A percentile compares a stretch with the other conserved stretches of the same genome.
Evolutionary conservation across 805 yeast genomes (phyloP).

Genomic region (Priceomyces haplophilus): DNA sequence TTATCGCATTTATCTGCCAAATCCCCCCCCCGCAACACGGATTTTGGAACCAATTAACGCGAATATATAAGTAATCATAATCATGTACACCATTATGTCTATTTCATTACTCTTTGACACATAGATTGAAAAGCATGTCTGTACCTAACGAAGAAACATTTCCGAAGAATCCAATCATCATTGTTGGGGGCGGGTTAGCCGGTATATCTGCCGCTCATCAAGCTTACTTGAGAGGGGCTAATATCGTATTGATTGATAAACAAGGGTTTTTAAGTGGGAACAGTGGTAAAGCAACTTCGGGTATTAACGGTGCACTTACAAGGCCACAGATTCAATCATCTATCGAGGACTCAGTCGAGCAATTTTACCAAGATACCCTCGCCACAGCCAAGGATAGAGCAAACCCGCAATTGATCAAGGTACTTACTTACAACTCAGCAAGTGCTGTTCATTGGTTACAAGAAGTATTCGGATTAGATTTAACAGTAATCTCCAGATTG

Average conservation of each 20-base stretch:
- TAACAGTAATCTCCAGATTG: slow-evolving; percentile 66
- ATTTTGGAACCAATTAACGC: slow-evolving; percentile 2
- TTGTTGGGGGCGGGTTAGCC: slow-evolving; percentile 66
- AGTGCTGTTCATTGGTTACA: slow-evolving; percentile 75
- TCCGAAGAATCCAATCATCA: slow-evolving; percentile 42
- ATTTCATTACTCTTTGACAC: neutral
- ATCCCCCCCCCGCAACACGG: slow-evolving; percentile 4
- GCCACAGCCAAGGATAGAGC: slow-evolving; percentile 64
- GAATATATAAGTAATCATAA: slow-evolving; percentile 2
- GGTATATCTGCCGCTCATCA: slow-evolving; percentile 64
- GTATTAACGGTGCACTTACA: slow-evolving; percentile 72
- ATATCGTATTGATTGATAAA: slow-evolving; percentile 54
- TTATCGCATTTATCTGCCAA: neutral
- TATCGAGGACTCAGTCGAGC: slow-evolving; percentile 54
- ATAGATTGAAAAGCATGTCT: neutral
- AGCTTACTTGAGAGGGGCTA: slow-evolving; percentile 50
- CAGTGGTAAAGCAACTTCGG: slow-evolving; percentile 65
- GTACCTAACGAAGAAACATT: neutral
- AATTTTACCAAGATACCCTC: slow-evolving; percentile 64
- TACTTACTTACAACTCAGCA: slow-evolving; percentile 58
- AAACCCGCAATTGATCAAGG: slow-evolving; percentile 54
- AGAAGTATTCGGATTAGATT: slow-evolving; percentile 55
- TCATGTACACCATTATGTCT: neutral
- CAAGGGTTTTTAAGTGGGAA: slow-evolving; percentile 63
- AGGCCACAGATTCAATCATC: slow-evolving; percentile 50